Base-by-base conservation (phyloP, 2,329 filamentous ascomycete genomes). In the Sarocladiaceae sp. region DNA sequence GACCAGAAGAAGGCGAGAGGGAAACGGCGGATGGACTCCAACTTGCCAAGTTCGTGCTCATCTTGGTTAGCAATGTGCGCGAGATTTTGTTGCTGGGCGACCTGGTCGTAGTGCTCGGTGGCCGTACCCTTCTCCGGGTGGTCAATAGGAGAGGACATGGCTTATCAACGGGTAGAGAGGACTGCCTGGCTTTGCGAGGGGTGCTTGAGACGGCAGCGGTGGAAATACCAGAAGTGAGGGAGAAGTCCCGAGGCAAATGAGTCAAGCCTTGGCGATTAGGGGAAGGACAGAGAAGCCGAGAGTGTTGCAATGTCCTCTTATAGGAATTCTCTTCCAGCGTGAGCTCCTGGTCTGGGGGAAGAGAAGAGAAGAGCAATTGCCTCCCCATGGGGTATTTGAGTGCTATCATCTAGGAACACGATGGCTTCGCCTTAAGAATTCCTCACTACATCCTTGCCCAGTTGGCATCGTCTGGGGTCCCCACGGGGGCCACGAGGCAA, bases 1-100 rank as follows among this genome's bases (percentile, higher is more conserved):
- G 55, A 63, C 66, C 66, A 70, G 16, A 47, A 44, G 5, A 44
- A 56, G 5, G 55, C 55, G 3, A 47, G 48, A 7, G 56, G 57
- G 39, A 57, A 51, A 19, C 54, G 53, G n/a, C 41, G 50, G 23
- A 59, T 47, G n/a, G 57, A 51, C 18, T 51, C 47, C 13, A 47
- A 27, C 23, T 52, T 54, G 19, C 46, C 47, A 3, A 54, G 33
- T 16, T 56, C 51, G 43, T 58, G 55, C 33, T 59, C 57, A 27
- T 58, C 55, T 34, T 56, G 54, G 51, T 57, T 53, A 6, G 49
- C 51, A 27, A 57, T 42, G 40, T 53, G 49, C 37, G 53, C 54
- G 11, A 18, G 33, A n/a, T 6, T 20, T n/a, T 18, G 5, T n/a
- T 35, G 33, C 11, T 9, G n/a, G 11, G 6, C 33, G 33, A 7